phyloP scores from a whole-genome alignment of 23 red algal genomes.

The Gracilariopsis chorda region DNA sequence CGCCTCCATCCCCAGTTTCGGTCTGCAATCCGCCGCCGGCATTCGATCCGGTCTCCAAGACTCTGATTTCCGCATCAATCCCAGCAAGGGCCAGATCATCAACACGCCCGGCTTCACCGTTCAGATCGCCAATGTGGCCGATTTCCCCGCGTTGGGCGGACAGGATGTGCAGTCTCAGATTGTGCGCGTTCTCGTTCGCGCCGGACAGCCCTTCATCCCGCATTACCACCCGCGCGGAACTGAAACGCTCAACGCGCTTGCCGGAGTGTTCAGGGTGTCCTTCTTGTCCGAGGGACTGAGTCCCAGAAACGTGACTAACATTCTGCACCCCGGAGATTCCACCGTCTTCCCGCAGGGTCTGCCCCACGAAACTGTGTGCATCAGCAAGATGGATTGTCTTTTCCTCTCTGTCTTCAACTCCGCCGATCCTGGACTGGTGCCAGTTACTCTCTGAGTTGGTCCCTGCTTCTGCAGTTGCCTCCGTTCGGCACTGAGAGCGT shows the following conservation, averaged over 20 bases:
- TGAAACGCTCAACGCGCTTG: conserved; percentile 39
- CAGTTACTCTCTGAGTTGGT: not conserved
- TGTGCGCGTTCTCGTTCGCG: conserved; percentile 20
- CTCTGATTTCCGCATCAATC: conserved; percentile 28
- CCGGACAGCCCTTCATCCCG: conserved; percentile 27
- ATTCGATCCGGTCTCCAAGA: not conserved
- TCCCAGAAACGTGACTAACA: conserved; percentile 28
- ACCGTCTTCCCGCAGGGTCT: conserved; percentile 65
- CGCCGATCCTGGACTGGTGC: conserved; percentile 60
- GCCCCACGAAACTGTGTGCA: conserved; percentile 34
- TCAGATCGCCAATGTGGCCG: conserved; percentile 30
- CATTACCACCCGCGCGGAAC: conserved; percentile 60
- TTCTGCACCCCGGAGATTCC: conserved; percentile 11
- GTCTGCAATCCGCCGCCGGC: not conserved
- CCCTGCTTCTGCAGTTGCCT: not conserved
- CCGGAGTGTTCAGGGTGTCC: conserved; percentile 29
- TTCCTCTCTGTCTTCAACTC: conserved; percentile 62
- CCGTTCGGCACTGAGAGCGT: not conserved
- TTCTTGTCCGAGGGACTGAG: conserved; percentile 56
- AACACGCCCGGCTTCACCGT: conserved; percentile 56
- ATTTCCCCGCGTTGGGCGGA: conserved; percentile 48
- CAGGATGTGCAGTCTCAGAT: conserved; percentile 54
- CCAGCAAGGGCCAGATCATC: not conserved
- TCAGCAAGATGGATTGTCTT: conserved; percentile 9
- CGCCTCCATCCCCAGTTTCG: conserved; percentile 30